Evolutionary conservation across 768 basidiomycete genomes (phyloP).

Genomic region (Leccinum broughii): DNA sequence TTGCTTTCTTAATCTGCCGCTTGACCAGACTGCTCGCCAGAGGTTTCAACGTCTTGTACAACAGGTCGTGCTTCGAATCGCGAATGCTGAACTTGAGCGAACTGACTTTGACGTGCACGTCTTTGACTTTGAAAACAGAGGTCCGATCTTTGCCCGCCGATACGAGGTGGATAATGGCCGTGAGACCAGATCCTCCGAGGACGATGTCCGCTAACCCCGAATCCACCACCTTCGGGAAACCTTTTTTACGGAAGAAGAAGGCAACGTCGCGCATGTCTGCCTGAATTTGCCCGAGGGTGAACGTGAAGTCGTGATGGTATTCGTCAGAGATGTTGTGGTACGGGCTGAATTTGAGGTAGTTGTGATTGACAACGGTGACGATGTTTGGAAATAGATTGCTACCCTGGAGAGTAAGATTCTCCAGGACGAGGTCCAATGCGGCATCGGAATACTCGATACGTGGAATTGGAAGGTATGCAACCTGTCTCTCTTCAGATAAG

Average conservation of each 20-base stretch:
- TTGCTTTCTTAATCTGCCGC: slow-evolving; percentile 60
- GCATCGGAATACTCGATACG: slow-evolving; percentile 94
- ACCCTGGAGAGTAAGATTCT: slow-evolving; percentile 88
- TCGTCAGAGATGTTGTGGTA: slow-evolving; percentile 59
- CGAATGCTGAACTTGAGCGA: slow-evolving; percentile 88
- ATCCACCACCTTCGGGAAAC: slow-evolving; percentile 78
- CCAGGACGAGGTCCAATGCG: slow-evolving; percentile 82
- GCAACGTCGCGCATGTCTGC: slow-evolving; percentile 93
- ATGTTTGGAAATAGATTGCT: slow-evolving; percentile 88
- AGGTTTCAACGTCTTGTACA: slow-evolving; percentile 84
- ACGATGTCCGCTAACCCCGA: slow-evolving; percentile 84
- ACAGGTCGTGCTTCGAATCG: slow-evolving; percentile 85
- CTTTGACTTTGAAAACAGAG: slow-evolving; percentile 72
- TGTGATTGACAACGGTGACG: slow-evolving; percentile 72
- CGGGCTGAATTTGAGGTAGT: slow-evolving; percentile 83
- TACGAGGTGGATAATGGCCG: slow-evolving; percentile 61
- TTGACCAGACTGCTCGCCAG: slow-evolving; percentile 84
- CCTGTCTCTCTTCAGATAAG: slow-evolving; percentile 34
- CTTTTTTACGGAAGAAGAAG: slow-evolving; percentile 90
- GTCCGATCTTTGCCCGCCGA: slow-evolving; percentile 60
- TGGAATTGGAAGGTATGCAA: slow-evolving; percentile 86
- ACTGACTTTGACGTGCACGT: slow-evolving; percentile 79
- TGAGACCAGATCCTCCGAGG: slow-evolving; percentile 81
- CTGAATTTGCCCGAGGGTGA: slow-evolving; percentile 84
- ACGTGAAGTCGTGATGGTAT: slow-evolving; percentile 66